phyloP scores from a whole-genome alignment of 2,329 filamentous ascomycete genomes.

The Apiospora phragmitis region DNA sequence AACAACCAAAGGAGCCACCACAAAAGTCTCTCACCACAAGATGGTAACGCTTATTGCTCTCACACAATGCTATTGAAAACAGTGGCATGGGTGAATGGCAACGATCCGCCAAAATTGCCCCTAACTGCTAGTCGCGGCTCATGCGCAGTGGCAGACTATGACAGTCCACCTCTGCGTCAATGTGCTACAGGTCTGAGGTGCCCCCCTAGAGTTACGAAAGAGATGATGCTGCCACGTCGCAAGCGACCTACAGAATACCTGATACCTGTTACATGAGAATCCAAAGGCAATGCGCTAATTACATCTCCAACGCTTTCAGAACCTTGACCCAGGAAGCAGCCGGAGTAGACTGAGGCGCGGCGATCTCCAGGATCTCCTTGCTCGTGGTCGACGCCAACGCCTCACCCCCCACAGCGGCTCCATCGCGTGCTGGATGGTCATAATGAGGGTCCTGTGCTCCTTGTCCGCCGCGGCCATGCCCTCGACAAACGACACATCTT shows the following conservation, averaged over 20 bases:
- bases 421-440: background rate
- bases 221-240: too few species aligned
- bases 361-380: background rate
- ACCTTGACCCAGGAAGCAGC: background rate
- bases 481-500: background rate
- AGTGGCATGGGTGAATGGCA: background rate
- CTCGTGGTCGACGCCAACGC: background rate
- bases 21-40: background rate
- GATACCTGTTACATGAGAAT: background rate
- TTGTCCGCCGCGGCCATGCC: background rate
- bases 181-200: too few species aligned
- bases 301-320: background rate
- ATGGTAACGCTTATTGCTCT: background rate
- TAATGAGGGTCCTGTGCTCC: background rate
- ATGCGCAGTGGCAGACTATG: background rate
- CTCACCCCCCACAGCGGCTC: background rate
- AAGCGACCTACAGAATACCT: too few species aligned
- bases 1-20: background rate
- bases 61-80: background rate
- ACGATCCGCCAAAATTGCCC: background rate
- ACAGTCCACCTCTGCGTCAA: too few species aligned
- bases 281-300: background rate
- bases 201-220: too few species aligned
- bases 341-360: background rate
- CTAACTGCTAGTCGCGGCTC: background rate